Base-by-base conservation (phyloP, 306 rosid species). In the Urtica urens region DNA sequence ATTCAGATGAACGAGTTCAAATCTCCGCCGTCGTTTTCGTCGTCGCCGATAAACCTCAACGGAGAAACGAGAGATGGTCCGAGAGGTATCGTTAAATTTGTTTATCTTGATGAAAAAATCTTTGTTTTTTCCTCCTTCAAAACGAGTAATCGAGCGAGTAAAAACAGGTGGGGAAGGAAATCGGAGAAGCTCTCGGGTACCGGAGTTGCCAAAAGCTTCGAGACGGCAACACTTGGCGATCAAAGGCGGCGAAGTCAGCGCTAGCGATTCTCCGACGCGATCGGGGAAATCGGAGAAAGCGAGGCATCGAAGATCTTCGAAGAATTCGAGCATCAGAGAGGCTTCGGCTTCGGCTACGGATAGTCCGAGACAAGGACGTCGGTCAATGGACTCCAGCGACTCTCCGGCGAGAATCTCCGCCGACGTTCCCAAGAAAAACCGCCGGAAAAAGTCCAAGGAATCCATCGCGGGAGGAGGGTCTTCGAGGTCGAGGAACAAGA, bases 1-100 rank as follows among this genome's bases (percentile, higher is more conserved):
- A n/a, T n/a, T n/a, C 82, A 88, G 97, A 78, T 81, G 86, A 68
- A 59, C 54, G 90, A 66, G 60, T 88, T 65, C 58, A 66, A 68
- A 70, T 2, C 49, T 27, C 28, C 65, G 13, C 40, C 68, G 9
- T 68, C 65, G 18, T 10, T 7, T 57, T 15, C 86, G 41, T 59
- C 83, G 0, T 63, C 51, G 12, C 65, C 93, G 22, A 42, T 40
- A n/a, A 30, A n/a, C 54, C 46, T 1, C 54, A 53, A 57, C 6
- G 70, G 68, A 22, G 80, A 61, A 0, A 10, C 3, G 11, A 38
- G 45, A 49, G 68, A 41, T 3, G 12, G 49, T 0, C 34, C 53
- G 0, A 10, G 58, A 69, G 80, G 80, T 74, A 41, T 4, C 40
- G 28, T 35, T 34, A 20, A 5, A 29, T 26, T 49, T 31, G 7